Evolutionary conservation across 2,329 filamentous ascomycete genomes (phyloP), one percentile per base, ranked within the genome.

Genomic region (Aspergillus pseudoterreus): DNA sequence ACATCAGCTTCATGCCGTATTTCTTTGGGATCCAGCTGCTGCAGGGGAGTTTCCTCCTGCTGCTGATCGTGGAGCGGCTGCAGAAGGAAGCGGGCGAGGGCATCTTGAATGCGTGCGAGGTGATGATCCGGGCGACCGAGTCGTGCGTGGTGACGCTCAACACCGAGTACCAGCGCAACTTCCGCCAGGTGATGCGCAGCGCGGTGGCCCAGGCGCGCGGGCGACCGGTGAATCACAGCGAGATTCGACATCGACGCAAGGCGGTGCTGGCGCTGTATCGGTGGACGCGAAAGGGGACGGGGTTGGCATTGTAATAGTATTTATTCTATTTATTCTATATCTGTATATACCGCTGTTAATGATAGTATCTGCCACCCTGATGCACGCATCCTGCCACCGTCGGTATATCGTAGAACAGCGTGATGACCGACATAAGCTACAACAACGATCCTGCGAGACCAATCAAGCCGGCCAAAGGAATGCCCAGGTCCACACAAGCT

Each of bases 81-180:
- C 87, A 92, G 70, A 84, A 84, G 17, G 90, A 95, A 67, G 91
- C 90, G 1, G 90, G 87, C n/a, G 84, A 88, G 3, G 90, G 85
- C 59, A 90, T 96, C 5, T 87, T 92, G 55, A 87, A 87, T 64
- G 91, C 92, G 8, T 96, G 91, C 70, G 91, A 96, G 77, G 94
- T 89, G 3, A 95, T 96, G 61, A 89, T 96, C 30, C 83, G 90
- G 39, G 92, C 92, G 12, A 91, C 95, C 60, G 92, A 96, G 72
- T 91, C 90, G 4, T 96, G 91, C 67, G 90, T 95, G 17, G 90
- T 94, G 51, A 96, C 91, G 10, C 78, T 96, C 47, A 94, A 90
- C 68, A 95, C 91, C 1, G 91, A 96, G 69, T 96, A 96, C 71
- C 92, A 95, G 87, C 82, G 92, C 61, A 95, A 95, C 72, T 96